Conservation (phyloP, 1,284 basidiomycete species). For the Cryptococcus sp. region DNA sequence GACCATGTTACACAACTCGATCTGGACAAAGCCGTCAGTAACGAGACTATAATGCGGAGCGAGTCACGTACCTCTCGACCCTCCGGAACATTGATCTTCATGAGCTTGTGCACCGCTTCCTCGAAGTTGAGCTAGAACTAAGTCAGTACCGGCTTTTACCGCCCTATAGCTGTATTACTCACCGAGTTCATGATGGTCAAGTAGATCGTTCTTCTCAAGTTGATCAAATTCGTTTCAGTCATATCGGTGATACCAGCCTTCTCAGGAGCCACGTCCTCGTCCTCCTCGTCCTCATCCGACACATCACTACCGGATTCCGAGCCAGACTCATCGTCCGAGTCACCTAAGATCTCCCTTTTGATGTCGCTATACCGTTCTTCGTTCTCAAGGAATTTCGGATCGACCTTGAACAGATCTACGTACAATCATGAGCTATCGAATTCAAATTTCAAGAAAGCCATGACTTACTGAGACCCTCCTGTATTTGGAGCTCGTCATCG, state of each 20-base stretch:
- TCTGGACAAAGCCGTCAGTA: constrained; percentile 57
- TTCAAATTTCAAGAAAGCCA: not conserved
- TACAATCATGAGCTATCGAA: not conserved
- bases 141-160: constrained; percentile 3
- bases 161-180: constrained; percentile 12
- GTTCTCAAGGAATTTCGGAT: constrained; percentile 83
- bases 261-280: constrained; percentile 64
- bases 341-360: constrained; percentile 89
- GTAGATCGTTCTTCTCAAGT: constrained; percentile 91
- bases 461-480: constrained; percentile 85
- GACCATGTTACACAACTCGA: constrained; percentile 97
- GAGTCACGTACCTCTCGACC: constrained; percentile 77
- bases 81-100: constrained; percentile 88
- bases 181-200: constrained; percentile 95
- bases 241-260: constrained; percentile 91
- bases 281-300: constrained; percentile 69
- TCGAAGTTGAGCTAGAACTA: constrained; percentile 75
- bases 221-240: constrained; percentile 94
- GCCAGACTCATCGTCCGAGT: constrained; percentile 56
- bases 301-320: constrained; percentile 68
- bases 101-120: constrained; percentile 96
- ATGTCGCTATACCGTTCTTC: constrained; percentile 92
- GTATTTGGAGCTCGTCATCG: constrained; percentile 89
- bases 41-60: too few species aligned
- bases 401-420: constrained; percentile 93